Evolutionary conservation across 768 basidiomycete genomes (phyloP), one percentile per base, ranked within the genome.

Genomic region (Suillus placidus): DNA sequence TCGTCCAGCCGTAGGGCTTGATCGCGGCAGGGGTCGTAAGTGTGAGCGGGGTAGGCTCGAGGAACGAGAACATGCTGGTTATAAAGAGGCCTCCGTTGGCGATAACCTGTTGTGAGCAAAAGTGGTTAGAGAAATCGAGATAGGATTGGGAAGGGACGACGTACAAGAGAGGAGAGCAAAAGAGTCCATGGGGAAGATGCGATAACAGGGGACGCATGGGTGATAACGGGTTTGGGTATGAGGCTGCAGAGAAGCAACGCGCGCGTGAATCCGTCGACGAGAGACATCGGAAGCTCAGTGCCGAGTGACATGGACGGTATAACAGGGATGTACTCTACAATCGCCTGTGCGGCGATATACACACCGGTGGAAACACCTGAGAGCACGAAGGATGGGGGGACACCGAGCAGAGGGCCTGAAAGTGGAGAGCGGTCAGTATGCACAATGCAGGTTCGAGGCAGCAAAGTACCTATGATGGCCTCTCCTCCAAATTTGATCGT

Each of bases 1-100:
- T 87, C 43, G 88, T 90, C 94, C 95, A 97, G 13, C 95, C 95
- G 64, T 90, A 90, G 0, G 92, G 84, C 62, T 82, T 82, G 7
- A 97, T 82, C 75, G 95, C 94, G 0, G 88, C 82, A 1, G 95
- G 95, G 0, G 93, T 94, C 47, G 87, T 80, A 23, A 95, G 74
- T 9, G 84, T 72, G 66, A 93, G 81, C 0, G 89, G 80, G 7
- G 88, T 87, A 0, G 94, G 92, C 66, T 88, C 85, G 40, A 94
- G 82, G 77, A 93, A 87, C 40, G 89, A 89, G 78, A 90, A 85
- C 56, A 90, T 79, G 79, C 90, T 91, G 40, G 84, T 82, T 68
- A 93, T 71, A 81, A 95, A 91, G 81, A 93, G 93, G 5, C 93
- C 93, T 6, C 85, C 88, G 73, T 94, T 94, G 47, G 92, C 88